phyloP scores from a whole-genome alignment of 169 alveolate species.

The Eimeria acervulina region DNA sequence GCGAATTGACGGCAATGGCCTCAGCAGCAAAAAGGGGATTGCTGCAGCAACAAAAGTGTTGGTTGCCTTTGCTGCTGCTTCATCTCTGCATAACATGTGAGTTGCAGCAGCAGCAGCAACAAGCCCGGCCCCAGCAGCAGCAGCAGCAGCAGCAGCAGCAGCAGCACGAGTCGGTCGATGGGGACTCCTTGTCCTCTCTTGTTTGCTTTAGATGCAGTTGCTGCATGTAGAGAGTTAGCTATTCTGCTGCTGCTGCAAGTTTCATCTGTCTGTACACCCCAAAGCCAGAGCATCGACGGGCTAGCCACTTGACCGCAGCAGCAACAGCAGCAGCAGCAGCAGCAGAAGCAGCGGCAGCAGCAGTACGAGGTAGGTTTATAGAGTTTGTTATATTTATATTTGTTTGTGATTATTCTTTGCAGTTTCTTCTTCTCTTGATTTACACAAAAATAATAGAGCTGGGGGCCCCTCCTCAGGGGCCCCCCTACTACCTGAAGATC shows the following conservation, averaged over 20 bases:
- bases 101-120: neutral
- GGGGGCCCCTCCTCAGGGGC: neutral
- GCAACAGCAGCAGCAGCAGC: constrained; percentile 16
- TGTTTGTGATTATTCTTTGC: neutral
- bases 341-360: neutral
- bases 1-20: neutral
- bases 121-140: neutral
- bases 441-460: neutral
- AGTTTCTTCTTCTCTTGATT: neutral
- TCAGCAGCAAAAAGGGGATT: constrained; percentile 20
- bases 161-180: neutral
- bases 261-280: constrained; percentile 7
- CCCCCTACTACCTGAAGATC: too few species aligned
- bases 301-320: neutral
- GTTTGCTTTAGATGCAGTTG: neutral
- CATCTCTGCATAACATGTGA: neutral
- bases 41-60: constrained; percentile 16
- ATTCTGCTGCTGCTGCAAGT: neutral
- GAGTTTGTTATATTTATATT: neutral
- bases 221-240: neutral
- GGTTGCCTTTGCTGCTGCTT: constrained; percentile 9
- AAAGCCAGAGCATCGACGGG: neutral
- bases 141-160: constrained; percentile 4
- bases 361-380: neutral
- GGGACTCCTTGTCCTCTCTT: too few species aligned